Evolutionary conservation across 306 rosid species (phyloP), one percentile per base, ranked within the genome.

Genomic region (Heteromeles arbutifolia): DNA sequence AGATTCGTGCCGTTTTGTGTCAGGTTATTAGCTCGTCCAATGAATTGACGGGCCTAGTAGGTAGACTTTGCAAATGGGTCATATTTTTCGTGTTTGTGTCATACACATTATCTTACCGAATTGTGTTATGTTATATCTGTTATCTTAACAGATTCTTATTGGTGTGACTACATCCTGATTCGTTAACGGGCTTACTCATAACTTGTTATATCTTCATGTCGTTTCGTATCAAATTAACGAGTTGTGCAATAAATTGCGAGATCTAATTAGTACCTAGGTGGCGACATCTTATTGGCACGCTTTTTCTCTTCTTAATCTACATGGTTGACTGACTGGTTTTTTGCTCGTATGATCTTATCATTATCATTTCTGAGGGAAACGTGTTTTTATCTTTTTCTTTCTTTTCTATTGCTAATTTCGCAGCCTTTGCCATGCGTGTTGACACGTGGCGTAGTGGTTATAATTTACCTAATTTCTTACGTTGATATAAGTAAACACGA

Each of bases 391-490:
- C 13, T 24, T 28, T 7, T n/a, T 3, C 45, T 1, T 15, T 11
- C 12, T 56, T 24, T 3, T 17, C 5, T 6, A 34, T n/a, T 48
- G 18, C 8, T 48, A 79, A 79, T 67, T 58, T 37, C 0, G 7
- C 9, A 7, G 41, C 0, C 41, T 37, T 11, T 59, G 4, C 39
- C 48, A 14, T 25, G 14, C 8, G n/a, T 24, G 77, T 8, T 58
- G 67, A 61, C 75, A 79, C 76, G 67, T 67, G 83, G 78, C 44
- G 4, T 7, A 12, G 52, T 75, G 69, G 78, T 52, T 61, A 18
- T 79, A 5, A 10, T 71, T 45, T 70, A 24, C 37, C 17, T 9
- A 3, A 58, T 39, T 61, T 26, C 8, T 3, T 17, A 50, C 21
- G 31, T 73, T 18, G 34, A 13, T 17, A 18, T 26, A 12, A 32